phyloP scores from a whole-genome alignment of 306 rosid genomes.

The Leucaena leucocephala region DNA sequence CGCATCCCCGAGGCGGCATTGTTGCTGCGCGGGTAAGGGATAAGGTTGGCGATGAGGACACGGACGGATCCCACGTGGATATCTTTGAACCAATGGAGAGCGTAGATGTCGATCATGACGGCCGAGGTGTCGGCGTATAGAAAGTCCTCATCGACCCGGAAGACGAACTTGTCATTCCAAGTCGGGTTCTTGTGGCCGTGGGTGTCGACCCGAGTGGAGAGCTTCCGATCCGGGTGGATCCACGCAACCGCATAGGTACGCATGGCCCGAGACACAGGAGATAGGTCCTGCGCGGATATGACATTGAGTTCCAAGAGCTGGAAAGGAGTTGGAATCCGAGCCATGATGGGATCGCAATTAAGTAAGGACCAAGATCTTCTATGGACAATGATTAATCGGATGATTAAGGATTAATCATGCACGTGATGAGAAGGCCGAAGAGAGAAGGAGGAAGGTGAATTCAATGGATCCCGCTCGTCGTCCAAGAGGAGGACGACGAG shows the following conservation, averaged over 20 bases:
- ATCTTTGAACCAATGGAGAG: conserved; percentile 88
- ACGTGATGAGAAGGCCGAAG: too few relatives aligned
- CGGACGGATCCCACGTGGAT: conserved; percentile 77
- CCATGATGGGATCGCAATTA: conserved; percentile 39
- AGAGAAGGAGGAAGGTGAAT: neutral
- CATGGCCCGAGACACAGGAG: conserved; percentile 64
- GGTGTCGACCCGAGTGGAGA: conserved; percentile 79
- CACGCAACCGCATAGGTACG: conserved; percentile 86
- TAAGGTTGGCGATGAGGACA: conserved; percentile 54
- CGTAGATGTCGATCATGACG: conserved; percentile 81
- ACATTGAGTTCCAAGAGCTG: conserved; percentile 82
- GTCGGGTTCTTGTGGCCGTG: conserved; percentile 67
- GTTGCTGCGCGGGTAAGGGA: conserved; percentile 42
- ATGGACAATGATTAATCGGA: neutral
- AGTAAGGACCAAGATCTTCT: neutral
- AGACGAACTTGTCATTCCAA: conserved; percentile 94
- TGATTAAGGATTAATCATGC: neutral
- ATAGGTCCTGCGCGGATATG: conserved; percentile 84
- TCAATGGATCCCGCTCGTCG: conserved; percentile 36
- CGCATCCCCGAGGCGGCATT: conserved; percentile 40
- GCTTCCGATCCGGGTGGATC: conserved; percentile 81
- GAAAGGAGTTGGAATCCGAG: conserved; percentile 55
- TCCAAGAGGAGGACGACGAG: conserved; percentile 42
- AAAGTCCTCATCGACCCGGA: conserved; percentile 75
- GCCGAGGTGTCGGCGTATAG: conserved; percentile 58